Conservation (phyloP, 768 basidiomycete genomes). For the Calocera viscosa region DNA sequence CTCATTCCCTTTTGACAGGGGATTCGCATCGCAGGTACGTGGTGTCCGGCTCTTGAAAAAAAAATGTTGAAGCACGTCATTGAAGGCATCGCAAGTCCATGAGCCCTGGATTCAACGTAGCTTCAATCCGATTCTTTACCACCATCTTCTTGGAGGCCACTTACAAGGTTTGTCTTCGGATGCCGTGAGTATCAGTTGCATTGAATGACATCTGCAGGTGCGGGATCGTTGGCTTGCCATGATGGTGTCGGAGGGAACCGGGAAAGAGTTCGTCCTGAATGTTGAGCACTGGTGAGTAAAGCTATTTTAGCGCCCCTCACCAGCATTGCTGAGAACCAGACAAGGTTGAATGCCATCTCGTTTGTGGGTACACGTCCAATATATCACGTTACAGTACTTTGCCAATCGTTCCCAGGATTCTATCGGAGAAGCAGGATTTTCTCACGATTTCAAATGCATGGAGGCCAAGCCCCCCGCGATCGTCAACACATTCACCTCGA, state of each 20-base stretch:
- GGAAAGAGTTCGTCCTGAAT: neutral
- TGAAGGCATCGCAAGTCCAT: neutral
- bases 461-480: neutral
- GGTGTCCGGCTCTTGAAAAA: neutral
- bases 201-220: neutral
- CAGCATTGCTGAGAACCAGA: neutral
- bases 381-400: neutral
- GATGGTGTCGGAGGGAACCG: neutral
- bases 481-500: neutral
- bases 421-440: neutral
- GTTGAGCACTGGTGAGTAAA: neutral
- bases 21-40: neutral
- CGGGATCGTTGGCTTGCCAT: neutral
- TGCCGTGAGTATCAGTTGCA: neutral
- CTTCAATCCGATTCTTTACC: neutral
- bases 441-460: neutral
- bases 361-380: neutral
- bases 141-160: neutral
- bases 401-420: neutral
- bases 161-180: neutral
- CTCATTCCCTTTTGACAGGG: too few species aligned
- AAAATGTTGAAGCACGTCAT: neutral
- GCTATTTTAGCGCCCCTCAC: neutral
- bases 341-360: neutral
- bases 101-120: neutral